Conservation (phyloP, 1,139 yeast species). For the Hansenula lynferdii region DNA sequence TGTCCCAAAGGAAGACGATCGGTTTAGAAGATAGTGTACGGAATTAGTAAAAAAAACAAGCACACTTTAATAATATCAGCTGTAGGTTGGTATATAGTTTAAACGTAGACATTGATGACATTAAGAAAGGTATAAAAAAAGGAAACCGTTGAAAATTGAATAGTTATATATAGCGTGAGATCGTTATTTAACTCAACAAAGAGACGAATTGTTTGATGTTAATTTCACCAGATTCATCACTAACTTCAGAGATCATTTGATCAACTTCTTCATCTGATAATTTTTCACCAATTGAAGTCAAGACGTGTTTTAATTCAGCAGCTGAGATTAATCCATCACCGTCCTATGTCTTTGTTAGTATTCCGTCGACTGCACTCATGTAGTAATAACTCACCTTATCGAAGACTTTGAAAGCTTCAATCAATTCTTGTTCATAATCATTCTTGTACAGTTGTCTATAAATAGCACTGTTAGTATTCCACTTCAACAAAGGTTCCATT, state of each 20-base stretch:
- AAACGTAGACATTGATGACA: too few species aligned
- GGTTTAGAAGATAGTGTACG: conserved; percentile 16
- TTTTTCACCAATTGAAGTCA: conserved; percentile 95
- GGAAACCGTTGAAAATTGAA: too few species aligned
- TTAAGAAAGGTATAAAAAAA: too few species aligned
- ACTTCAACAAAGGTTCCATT: background rate
- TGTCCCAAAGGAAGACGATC: conserved; percentile 30
- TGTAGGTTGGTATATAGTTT: background rate
- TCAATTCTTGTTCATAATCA: conserved; percentile 93
- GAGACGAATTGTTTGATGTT: conserved; percentile 94
- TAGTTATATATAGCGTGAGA: too few species aligned
- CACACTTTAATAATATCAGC: too few species aligned
- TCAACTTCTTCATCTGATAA: conserved; percentile 94
- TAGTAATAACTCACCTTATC: conserved; percentile 27
- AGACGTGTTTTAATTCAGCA: conserved; percentile 93
- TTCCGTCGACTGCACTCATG: too few species aligned
- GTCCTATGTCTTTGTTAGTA: conserved; percentile 33
- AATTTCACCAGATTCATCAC: conserved; percentile 94
- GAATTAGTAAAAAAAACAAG: too few species aligned
- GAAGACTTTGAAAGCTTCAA: conserved; percentile 96
- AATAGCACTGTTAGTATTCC: conserved; percentile 18
- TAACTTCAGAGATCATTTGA: conserved; percentile 94
- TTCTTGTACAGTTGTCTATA: conserved; percentile 88
- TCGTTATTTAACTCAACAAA: conserved; percentile 37
- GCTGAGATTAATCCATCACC: conserved; percentile 97